These are phyloP conservation scores for Pleurotus cornucopiae DNA, from an alignment of 768 basidiomycete species.

Conservation along the genomic window DNA sequence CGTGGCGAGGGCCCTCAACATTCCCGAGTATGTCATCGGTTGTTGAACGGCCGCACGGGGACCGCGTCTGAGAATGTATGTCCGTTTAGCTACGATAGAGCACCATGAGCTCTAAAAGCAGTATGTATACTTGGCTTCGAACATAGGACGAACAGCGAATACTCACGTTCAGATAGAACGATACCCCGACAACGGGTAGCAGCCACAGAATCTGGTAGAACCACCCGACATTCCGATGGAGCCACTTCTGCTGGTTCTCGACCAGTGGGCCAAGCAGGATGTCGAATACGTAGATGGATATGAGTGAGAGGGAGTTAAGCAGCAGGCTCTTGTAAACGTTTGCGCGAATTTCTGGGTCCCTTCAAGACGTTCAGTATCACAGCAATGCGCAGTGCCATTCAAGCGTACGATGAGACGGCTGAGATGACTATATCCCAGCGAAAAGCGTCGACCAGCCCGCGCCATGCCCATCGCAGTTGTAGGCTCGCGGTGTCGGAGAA, in stretches of 20 bases:
- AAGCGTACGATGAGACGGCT: slow-evolving; percentile 51
- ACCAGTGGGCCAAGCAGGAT: slow-evolving; percentile 66
- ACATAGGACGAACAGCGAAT: neutral
- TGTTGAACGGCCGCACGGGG: slow-evolving; percentile 46
- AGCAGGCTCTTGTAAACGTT: slow-evolving; percentile 74
- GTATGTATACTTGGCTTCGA: neutral
- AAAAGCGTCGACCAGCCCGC: slow-evolving; percentile 67
- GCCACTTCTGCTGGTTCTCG: slow-evolving; percentile 56
- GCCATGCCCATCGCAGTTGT: slow-evolving; percentile 54
- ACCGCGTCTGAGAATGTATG: slow-evolving; percentile 70
- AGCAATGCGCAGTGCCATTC: neutral
- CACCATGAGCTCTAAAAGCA: slow-evolving; percentile 68
- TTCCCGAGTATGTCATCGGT: slow-evolving; percentile 59
- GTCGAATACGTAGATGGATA: slow-evolving; percentile 76
- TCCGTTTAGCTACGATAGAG: slow-evolving; percentile 67
- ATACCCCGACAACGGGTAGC: slow-evolving; percentile 67
- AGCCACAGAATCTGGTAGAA: slow-evolving; percentile 80
- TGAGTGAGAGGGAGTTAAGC: slow-evolving; percentile 66
- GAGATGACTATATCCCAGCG: slow-evolving; percentile 65
- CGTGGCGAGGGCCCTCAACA: slow-evolving; percentile 71
- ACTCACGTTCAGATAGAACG: slow-evolving; percentile 81
- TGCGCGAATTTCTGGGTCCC: slow-evolving; percentile 72
- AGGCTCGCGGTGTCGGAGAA: slow-evolving; percentile 54
- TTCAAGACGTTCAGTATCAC: slow-evolving; percentile 20
- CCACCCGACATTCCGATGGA: slow-evolving; percentile 70